Evolutionary conservation across 805 yeast species (phyloP).

Genomic region (Saccharomycopsis fermentans): DNA sequence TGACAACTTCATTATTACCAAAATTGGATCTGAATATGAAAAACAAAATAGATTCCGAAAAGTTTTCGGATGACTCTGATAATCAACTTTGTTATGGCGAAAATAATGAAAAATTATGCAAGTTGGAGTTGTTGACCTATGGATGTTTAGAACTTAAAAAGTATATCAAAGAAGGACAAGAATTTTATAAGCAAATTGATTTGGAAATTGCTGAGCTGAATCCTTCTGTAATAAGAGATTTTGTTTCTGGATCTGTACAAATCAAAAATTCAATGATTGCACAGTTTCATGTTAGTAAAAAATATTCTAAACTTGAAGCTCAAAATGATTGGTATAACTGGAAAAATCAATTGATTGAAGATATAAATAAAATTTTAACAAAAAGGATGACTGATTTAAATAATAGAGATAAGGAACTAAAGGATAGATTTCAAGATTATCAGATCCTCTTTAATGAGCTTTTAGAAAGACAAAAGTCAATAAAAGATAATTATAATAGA

Average conservation of each 20-base stretch:
- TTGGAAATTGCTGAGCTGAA: conserved; percentile 34
- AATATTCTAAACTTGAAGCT: conserved; percentile 39
- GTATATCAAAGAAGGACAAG: conserved; percentile 39
- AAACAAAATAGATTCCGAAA: conserved; percentile 12
- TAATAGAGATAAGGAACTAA: conserved; percentile 18
- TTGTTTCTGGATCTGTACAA: conserved; percentile 28
- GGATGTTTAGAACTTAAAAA: conserved; percentile 41
- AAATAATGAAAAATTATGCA: conserved; percentile 30
- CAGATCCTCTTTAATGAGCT: conserved; percentile 12
- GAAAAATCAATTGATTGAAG: conserved; percentile 38
- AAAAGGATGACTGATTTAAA: conserved; percentile 19
- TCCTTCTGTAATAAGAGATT: conserved; percentile 40
- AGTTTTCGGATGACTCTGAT: not conserved
- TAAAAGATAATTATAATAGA: conserved; percentile 17
- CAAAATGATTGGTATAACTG: conserved; percentile 46
- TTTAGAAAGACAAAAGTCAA: conserved; percentile 12
- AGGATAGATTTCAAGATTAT: conserved; percentile 14
- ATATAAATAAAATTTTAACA: conserved; percentile 28
- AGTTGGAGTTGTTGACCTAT: conserved; percentile 36
- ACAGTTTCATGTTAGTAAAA: conserved; percentile 40
- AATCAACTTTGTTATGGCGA: conserved; percentile 18
- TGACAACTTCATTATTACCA: conserved; percentile 16
- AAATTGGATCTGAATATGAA: not conserved
- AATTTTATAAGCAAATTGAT: conserved; percentile 32
- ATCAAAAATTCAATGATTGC: conserved; percentile 33